phyloP scores from a whole-genome alignment of 805 yeast genomes.

The Metschnikowia cubensis region DNA sequence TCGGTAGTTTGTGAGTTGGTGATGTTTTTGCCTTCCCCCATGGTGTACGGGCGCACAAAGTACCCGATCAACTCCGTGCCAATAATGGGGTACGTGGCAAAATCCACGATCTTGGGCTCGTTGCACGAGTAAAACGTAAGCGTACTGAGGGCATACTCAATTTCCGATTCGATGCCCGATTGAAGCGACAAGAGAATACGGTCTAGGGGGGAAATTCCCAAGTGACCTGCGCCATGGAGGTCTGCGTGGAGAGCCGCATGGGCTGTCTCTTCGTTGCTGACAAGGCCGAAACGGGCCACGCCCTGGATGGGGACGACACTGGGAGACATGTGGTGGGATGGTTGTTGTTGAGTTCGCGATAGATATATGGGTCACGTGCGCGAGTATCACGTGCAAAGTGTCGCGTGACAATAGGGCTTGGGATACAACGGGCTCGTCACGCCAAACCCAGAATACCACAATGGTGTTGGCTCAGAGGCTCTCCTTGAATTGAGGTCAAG shows the following conservation, averaged over 20 bases:
- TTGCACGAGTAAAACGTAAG: conserved; percentile 47
- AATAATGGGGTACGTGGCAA: conserved; percentile 41
- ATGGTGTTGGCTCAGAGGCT: too few species aligned
- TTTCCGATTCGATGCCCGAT: conserved; percentile 61
- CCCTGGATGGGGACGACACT: conserved; percentile 16
- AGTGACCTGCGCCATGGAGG: conserved; percentile 27
- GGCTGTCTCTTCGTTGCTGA: conserved; percentile 11
- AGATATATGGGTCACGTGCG: neutral
- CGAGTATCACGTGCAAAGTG: neutral
- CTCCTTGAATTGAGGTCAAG: too few species aligned
- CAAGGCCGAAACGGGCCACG: conserved; percentile 13
- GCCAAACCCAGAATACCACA: too few species aligned
- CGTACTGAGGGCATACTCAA: conserved; percentile 66
- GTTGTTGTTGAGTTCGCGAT: conserved; percentile 1
- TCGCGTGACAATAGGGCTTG: too few species aligned
- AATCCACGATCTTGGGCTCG: conserved; percentile 45
- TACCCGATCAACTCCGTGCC: conserved; percentile 39
- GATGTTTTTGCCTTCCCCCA: conserved; percentile 16
- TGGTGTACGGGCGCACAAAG: conserved; percentile 32
- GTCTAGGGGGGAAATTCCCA: conserved; percentile 60
- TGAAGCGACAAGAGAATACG: conserved; percentile 69
- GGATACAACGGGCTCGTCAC: too few species aligned
- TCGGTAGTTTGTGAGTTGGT: conserved; percentile 6
- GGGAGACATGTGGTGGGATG: conserved; percentile 10
- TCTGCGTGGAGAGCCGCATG: conserved; percentile 11